Evolutionary conservation across 2,329 filamentous ascomycete species (phyloP), one percentile per base, ranked within the genome.

Genomic region (Drechslerella coelobrocha): DNA sequence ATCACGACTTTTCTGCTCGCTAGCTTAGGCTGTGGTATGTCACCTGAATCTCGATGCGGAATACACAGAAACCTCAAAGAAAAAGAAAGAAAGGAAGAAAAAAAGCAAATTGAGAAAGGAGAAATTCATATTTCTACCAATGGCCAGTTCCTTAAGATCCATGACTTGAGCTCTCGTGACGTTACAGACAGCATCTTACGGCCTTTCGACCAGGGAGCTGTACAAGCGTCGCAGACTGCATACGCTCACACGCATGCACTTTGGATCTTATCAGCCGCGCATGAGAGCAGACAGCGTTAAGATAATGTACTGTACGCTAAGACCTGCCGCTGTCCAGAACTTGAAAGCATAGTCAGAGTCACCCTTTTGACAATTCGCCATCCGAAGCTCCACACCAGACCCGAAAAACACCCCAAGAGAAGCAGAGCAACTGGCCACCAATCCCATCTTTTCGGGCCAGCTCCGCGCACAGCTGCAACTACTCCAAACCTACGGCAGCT

Each of bases 221-320:
- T 39, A 39, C 34, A n/a, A 39, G 34, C 34, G 34, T 39, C 34
- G 34, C 34, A 39, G 17, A n/a, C 12, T 39, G 34, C 34, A 39
- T 39, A 39, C 34, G 34, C 34, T 39, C 34, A n/a, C 34, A 39
- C 34, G 34, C 34, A 39, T 39, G 34, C 34, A 39, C 34, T 39
- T 39, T 39, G 34, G 63, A 68, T 68, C 63, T 68, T 68, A 68
- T 68, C 63, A 68, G 63, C 63, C 63, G 63, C 63, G 63, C 63
- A 68, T 24, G 26, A 68, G 56, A 43, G 56, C 52, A 45, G 55
- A 61, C 45, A 61, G 63, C 63, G 63, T 68, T 39, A 68, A 68
- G 51, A 51, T 61, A 61, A 54, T 61, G 41, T 29, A 52, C 31
- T 45, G 31, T 24, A 54, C 41, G 51, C 55, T 26, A 61, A 31